Evolutionary conservation across 805 yeast genomes (phyloP).

Genomic region (Kuraishia hungarica): DNA sequence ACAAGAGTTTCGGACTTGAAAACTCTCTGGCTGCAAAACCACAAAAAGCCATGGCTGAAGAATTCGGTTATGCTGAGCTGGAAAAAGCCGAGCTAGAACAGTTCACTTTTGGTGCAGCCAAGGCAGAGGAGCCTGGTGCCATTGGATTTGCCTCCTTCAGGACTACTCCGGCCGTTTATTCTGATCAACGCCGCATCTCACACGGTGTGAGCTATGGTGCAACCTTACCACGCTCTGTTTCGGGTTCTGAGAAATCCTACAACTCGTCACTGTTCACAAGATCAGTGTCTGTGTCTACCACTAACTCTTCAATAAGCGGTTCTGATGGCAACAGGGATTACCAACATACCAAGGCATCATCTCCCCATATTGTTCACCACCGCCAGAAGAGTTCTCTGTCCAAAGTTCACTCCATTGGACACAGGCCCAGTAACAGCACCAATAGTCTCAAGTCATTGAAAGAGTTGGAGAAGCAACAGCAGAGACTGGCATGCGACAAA

Average conservation of each 20-base stretch:
- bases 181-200: neutral
- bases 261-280: constrained; percentile 10
- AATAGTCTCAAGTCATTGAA: constrained; percentile 3
- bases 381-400: constrained; percentile 1
- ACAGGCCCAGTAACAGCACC: neutral
- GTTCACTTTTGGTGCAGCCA: neutral
- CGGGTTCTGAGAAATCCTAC: constrained; percentile 5
- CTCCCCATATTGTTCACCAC: constrained; percentile 5
- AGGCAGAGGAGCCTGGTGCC: constrained; percentile 2
- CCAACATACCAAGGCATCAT: neutral
- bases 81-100: constrained; percentile 8
- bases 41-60: neutral
- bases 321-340: neutral
- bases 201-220: neutral
- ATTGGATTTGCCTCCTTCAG: constrained; percentile 21
- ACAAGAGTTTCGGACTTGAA: constrained; percentile 20
- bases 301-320: constrained; percentile 10
- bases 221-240: neutral
- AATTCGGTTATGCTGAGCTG: constrained; percentile 13
- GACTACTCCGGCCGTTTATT: constrained; percentile 17
- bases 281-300: constrained; percentile 5
- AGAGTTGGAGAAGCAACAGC: constrained; percentile 9
- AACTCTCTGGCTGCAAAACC: constrained; percentile 1
- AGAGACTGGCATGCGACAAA: constrained; percentile 1
- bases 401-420: neutral